Conservation (phyloP, 345 rosid genomes). For the Barbarea vulgaris region DNA sequence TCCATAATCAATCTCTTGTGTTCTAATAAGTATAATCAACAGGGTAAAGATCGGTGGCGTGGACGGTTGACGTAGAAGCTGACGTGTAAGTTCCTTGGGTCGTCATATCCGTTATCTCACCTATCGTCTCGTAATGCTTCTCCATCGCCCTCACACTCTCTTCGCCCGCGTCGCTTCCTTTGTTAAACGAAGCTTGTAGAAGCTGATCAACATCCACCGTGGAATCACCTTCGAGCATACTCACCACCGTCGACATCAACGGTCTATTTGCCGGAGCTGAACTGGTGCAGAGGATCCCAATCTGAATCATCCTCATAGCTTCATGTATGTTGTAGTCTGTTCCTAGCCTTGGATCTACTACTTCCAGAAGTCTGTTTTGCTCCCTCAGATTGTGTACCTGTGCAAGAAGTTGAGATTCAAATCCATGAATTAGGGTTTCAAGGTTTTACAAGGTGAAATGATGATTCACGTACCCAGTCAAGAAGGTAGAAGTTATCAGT, state of each 20-base stretch:
- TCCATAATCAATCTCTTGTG: conserved; percentile 28
- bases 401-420: neutral
- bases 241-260: conserved; percentile 58
- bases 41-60: conserved; percentile 45
- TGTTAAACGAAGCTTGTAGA: conserved; percentile 32
- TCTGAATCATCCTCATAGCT: conserved; percentile 49
- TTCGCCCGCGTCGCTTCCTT: conserved; percentile 20
- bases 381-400: conserved; percentile 50
- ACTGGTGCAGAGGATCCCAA: conserved; percentile 53
- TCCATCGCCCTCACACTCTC: conserved; percentile 41
- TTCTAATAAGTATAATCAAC: conserved; percentile 38
- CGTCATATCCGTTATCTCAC: conserved; percentile 8
- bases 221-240: conserved; percentile 57
- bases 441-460: neutral
- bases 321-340: conserved; percentile 48
- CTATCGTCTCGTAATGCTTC: conserved; percentile 31
- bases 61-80: conserved; percentile 41
- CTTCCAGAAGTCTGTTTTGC: conserved; percentile 41
- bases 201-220: conserved; percentile 39
- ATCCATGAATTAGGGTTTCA: neutral
- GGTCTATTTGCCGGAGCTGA: conserved; percentile 48
- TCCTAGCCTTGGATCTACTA: conserved; percentile 53
- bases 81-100: conserved; percentile 38
- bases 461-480: conserved; percentile 44
- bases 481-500: conserved; percentile 48